A percentile compares a stretch with the other conserved stretches of the same genome.
Evolutionary conservation across 805 yeast species (phyloP).

Genomic region (Metschnikowia amazonensis): DNA sequence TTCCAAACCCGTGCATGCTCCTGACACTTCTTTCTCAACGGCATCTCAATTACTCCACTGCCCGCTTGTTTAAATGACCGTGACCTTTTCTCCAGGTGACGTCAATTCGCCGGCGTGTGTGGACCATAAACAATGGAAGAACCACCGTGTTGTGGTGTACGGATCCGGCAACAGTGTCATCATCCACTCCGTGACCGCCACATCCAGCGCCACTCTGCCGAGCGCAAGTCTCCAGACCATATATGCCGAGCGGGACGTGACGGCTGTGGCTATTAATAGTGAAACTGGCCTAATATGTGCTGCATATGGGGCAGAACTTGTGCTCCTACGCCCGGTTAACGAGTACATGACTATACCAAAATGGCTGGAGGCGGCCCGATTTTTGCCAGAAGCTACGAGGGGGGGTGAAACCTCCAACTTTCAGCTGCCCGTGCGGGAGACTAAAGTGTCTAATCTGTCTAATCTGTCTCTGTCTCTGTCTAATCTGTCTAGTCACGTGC

Average conservation of each 20-base stretch:
- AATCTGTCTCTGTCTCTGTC: no score
- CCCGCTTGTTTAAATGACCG: conserved; percentile 56
- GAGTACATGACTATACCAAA: conserved; percentile 41
- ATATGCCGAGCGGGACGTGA: conserved; percentile 63
- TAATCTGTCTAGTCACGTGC: not conserved
- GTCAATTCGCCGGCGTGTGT: conserved; percentile 59
- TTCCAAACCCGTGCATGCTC: no score
- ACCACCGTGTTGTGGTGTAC: conserved; percentile 61
- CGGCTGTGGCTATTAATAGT: conserved; percentile 59
- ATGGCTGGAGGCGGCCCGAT: conserved; percentile 41
- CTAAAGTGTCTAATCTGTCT: no score
- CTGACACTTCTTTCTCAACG: no score
- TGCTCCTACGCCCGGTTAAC: conserved; percentile 55
- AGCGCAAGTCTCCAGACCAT: conserved; percentile 62
- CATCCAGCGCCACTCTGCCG: not conserved
- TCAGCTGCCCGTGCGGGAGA: no score
- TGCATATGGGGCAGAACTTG: conserved; percentile 41
- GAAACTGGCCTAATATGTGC: conserved; percentile 58
- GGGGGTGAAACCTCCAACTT: no score
- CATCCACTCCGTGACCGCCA: conserved; percentile 23
- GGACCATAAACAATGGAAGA: conserved; percentile 63
- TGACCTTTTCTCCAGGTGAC: conserved; percentile 81
- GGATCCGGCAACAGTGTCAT: conserved; percentile 88
- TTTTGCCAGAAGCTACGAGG: conserved; percentile 5
- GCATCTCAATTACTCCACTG: no score